A percentile compares a stretch with the other conserved stretches of the same genome.
Evolutionary conservation across 2,329 filamentous ascomycete genomes (phyloP).

Genomic region (Ophiostoma australiae): DNA sequence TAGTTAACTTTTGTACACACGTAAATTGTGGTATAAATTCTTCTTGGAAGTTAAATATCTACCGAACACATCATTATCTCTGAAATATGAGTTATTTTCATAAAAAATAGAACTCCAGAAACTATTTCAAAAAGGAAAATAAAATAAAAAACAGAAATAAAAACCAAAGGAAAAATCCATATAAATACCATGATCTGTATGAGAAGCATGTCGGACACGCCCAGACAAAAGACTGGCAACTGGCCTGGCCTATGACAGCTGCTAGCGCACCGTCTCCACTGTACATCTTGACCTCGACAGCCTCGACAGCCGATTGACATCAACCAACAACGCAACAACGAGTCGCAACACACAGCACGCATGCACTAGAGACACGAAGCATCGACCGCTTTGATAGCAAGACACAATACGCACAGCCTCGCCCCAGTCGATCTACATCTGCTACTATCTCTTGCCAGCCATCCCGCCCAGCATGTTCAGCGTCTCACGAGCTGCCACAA

Average conservation of each 20-base stretch:
- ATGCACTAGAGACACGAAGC: background rate
- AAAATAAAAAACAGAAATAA: too few species aligned
- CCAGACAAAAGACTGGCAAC: background rate
- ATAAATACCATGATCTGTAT: background rate
- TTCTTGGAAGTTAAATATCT: too few species aligned
- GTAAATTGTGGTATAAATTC: too few species aligned
- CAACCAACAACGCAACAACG: background rate
- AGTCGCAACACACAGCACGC: background rate
- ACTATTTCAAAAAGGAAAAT: too few species aligned
- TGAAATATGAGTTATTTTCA: too few species aligned
- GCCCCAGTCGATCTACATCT: background rate
- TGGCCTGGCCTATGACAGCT: background rate
- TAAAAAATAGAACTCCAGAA: too few species aligned
- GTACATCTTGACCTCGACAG: background rate
- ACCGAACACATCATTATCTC: too few species aligned
- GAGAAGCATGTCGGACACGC: background rate
- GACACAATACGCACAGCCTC: background rate
- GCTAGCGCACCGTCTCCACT: background rate
- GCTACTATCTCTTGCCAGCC: background rate
- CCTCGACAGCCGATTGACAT: background rate
- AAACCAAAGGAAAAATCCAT: too few species aligned
- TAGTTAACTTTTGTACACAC: too few species aligned
- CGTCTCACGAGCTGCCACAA: background rate
- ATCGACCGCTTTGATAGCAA: background rate
- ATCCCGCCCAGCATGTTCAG: background rate